Evolutionary conservation across 441 rosid species (phyloP), one percentile per base, ranked within the genome.

Genomic region (Erysimum cheiri): DNA sequence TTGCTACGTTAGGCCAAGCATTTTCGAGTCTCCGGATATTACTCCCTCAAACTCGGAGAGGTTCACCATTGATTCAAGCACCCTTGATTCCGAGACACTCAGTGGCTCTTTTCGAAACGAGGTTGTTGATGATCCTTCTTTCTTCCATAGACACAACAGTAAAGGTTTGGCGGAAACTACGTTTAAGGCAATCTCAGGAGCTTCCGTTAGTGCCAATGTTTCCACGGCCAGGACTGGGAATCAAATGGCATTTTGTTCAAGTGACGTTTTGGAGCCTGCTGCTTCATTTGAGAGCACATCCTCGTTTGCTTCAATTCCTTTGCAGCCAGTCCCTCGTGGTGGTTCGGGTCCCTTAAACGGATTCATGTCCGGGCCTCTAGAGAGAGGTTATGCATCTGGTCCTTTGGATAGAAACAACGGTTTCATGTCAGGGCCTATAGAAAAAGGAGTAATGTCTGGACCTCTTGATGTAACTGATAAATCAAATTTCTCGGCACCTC

Each of bases 211-310:
- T 77, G 97, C 98, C 50, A 91, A 91, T 83, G 97, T 91, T 44
- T 91, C 96, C 49, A 93, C 98, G 4, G 96, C 96, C 75, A 84
- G 98, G 84, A 90, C 96, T 26, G 88, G 91, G 65, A 88, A 86
- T 74, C 96, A 84, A 73, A 89, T 76, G 85, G 89, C 92, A 67
- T 79, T 88, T 73, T 82, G 81, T 64, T 77, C 91, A 11, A 83
- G 82, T 69, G 98, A 93, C 6, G 83, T 77, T 63, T 88, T 79
- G 77, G 98, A 89, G 84, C 97, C 90, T 64, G 96, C 96, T 61
- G 96, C 98, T 56, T 84, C 98, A 28, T 93, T 93, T 63, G 90
- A 91, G 89, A 91, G 98, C 85, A 93, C 98, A 6, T 85, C 98
- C 48, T 93, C 92, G 1, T 91, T 93, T 84, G 90, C 98, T 67